Percentiles rank a stretch among this genome's conserved stretches.
Conservation (phyloP, 441 rosid species). For the Euphorbia neoarborescens region DNA sequence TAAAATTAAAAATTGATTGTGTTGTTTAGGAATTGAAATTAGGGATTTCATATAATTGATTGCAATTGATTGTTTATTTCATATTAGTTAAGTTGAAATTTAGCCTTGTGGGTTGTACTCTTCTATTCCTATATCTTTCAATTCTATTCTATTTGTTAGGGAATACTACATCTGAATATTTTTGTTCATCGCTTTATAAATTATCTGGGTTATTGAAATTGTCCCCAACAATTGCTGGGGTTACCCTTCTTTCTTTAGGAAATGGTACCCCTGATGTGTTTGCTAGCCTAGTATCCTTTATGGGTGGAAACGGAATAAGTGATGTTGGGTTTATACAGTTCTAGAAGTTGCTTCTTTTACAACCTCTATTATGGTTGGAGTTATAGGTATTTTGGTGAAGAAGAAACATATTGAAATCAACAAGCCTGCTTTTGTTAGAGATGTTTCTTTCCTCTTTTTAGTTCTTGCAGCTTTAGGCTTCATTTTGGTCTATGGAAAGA, state of each 20-base stretch:
- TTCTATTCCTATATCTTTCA: constrained; percentile 55
- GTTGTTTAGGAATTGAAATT: no score
- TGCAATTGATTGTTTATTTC: no score
- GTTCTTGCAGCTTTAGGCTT: constrained; percentile 39
- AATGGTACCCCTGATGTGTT: constrained; percentile 87
- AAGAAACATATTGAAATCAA: constrained; percentile 33
- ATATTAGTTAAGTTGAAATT: no score
- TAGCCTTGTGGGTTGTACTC: constrained; percentile 40
- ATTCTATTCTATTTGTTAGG: constrained; percentile 71
- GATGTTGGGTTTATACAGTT: constrained; percentile 58
- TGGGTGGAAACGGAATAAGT: constrained; percentile 41
- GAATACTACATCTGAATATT: constrained; percentile 78
- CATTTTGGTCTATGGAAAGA: constrained; percentile 46
- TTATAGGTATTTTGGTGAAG: constrained; percentile 41
- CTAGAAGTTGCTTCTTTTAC: constrained; percentile 68
- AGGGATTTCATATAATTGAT: no score
- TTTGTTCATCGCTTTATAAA: constrained; percentile 65
- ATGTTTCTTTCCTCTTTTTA: constrained; percentile 54
- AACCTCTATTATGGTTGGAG: constrained; percentile 64
- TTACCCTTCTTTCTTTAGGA: constrained; percentile 78
- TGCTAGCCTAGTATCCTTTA: constrained; percentile 60
- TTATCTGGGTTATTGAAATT: constrained; percentile 51
- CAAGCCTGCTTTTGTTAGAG: constrained; percentile 56
- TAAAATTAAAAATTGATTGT: no score
- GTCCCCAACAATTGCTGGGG: constrained; percentile 73